Base-by-base conservation (phyloP, 805 yeast species). In the Saccharomycopsis fermentans region DNA sequence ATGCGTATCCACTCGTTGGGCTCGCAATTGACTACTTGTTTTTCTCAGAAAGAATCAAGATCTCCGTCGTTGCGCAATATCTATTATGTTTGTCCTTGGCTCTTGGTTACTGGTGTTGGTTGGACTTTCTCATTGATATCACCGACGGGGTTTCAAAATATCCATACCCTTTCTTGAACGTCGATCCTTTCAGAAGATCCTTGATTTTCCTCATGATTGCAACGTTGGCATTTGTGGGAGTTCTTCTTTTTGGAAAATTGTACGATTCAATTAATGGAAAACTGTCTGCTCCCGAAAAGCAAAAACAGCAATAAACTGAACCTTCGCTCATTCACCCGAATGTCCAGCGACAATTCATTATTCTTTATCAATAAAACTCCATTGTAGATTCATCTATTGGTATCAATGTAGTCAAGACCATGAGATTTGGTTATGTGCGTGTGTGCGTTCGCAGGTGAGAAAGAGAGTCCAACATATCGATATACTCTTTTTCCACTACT, bases 151-250 rank as follows among this genome's bases (percentile, higher is more conserved):
- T 43, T 24, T 59, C 60, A 40, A 16, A 36, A 9, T 62, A 59
- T 47, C 63, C 63, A 14, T 60, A 60, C 24, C 63, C 63, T 19
- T 62, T 60, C 52, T 56, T 60, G 40, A 60, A 62, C 37, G 57
- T 62, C 16, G 58, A 57, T 11, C 35, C 37, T 21, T 51, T n/a
- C 16, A 32, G 52, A 14, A 61, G 63, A 56, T 35, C 43, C 12
- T 6, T 43, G 8, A 55, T 61, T 21, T 61, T 61, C 35, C 37
- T 32, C 19, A n/a, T 52, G 29, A 47, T 61, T 12, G 58, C 55
- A 6, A 24, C 47, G 8, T 24, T 59, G 16, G 62, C 63, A 4
- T 61, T 58, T 21, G 47, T 47, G 6, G 59, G 60, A 6, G 57
- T 61, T n/a, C 24, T 43, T 19, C 19, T 58, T 1, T n/a, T 61